These are phyloP conservation scores for Alternaria sp. DNA, from an alignment of 2,329 filamentous ascomycete species.

Conservation along the genomic window DNA sequence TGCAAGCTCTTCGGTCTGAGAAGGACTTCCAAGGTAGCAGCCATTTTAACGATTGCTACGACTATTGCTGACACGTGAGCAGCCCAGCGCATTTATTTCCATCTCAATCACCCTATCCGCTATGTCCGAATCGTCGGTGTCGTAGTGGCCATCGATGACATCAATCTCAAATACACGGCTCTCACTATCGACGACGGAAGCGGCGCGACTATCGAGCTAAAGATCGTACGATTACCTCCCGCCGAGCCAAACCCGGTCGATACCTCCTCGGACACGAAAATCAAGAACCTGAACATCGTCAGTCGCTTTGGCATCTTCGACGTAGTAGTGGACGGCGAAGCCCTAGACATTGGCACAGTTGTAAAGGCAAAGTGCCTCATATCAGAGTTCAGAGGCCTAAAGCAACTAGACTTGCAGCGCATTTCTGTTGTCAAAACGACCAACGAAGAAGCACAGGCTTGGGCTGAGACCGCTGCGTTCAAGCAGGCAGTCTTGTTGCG, in stretches of 20 bases:
- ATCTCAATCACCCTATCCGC: slow-evolving; percentile 61
- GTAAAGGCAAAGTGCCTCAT: slow-evolving; percentile 65
- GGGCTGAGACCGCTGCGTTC: slow-evolving; percentile 59
- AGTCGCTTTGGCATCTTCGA: slow-evolving; percentile 51
- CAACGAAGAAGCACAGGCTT: slow-evolving; percentile 60
- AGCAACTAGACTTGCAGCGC: slow-evolving; percentile 63
- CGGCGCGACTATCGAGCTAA: slow-evolving; percentile 63
- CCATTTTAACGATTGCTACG: background rate
- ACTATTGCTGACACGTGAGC: background rate
- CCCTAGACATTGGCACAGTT: slow-evolving; percentile 56
- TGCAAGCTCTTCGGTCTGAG: slow-evolving; percentile 58
- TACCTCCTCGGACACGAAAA: slow-evolving; percentile 42
- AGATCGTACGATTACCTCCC: slow-evolving; percentile 51
- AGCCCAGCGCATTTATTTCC: slow-evolving; percentile 63
- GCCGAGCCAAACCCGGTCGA: slow-evolving; percentile 31
- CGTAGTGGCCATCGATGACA: slow-evolving; percentile 53
- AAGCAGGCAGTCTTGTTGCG: slow-evolving; percentile 56
- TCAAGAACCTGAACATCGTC: slow-evolving; percentile 50
- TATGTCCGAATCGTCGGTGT: slow-evolving; percentile 55
- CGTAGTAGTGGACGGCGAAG: slow-evolving; percentile 38
- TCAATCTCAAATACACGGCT: slow-evolving; percentile 50
- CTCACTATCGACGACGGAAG: slow-evolving; percentile 68
- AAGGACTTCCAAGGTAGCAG: slow-evolving; percentile 59
- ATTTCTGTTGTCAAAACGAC: slow-evolving; percentile 58
- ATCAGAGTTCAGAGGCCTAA: slow-evolving; percentile 55